Evolutionary conservation across 2,329 filamentous ascomycete species (phyloP), one percentile per base, ranked within the genome.

Genomic region (Xylaria digitata): DNA sequence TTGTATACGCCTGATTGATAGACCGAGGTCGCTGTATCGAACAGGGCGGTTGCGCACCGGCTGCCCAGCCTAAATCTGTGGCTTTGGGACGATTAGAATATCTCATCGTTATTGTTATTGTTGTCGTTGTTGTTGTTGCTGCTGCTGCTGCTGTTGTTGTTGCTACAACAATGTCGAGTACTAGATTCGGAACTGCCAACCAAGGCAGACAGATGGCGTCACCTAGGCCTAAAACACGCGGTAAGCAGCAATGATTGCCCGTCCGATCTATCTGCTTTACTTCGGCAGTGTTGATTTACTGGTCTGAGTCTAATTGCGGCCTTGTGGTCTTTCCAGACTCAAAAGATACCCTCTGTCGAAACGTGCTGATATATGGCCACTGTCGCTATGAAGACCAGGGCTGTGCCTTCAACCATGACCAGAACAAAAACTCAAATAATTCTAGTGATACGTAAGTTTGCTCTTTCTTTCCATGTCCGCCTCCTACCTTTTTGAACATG

Each of bases 301-400:
- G 32, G 11, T 23, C 49, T 6, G 6, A 40, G 43, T 49, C 71
- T 75, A 67, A 76, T 19, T 23, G 49, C 64, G 63, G 52, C n/a
- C 37, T 54, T 40, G 46, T 54, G 52, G 66, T 26, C 52, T 21
- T 57, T 40, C 32, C 11, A 91, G 90, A 92, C 81, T 92, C 92
- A 79, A 96, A 95, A 81, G 94, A 96, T 78, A 97, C 93, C 6
- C 86, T 95, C 64, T 97, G 94, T 82, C 91, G 94, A 76, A 97
- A 97, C 81, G 91, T 97, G 68, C 87, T 94, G 69, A 97, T 97
- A 75, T 97, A 97, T 79, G 94, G 94, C 63, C 92, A 95, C 80
- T 97, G 94, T 80, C 91, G 93, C 71, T 97, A 94, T 80, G 92
- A 96, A 82, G 93, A 96, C 77, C 90, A 92, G 81, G 93, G 92